Conservation (phyloP, 2,329 filamentous ascomycete species). For the Stachybotrys elegans region DNA sequence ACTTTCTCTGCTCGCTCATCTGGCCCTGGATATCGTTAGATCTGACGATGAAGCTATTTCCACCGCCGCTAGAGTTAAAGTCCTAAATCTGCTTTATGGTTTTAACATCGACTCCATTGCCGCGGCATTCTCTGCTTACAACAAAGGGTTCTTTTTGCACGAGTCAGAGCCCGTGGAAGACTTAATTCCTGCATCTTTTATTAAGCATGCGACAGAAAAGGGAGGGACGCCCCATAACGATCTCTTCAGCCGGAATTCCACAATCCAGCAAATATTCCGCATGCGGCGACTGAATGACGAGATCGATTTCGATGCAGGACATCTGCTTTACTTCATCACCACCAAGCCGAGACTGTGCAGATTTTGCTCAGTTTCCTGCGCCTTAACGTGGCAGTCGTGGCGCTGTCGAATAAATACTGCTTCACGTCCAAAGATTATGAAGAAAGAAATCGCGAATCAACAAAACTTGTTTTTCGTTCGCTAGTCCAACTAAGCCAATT, state of each 20-base stretch:
- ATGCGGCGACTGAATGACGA: background rate
- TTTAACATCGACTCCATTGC: background rate
- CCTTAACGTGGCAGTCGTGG: background rate
- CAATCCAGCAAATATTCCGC: background rate
- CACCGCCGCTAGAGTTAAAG: constrained; percentile 1
- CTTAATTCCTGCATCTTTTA: background rate
- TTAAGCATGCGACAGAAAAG: background rate
- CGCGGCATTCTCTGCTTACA: background rate
- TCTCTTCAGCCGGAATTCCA: constrained; percentile 1
- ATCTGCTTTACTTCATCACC: background rate
- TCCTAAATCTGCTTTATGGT: constrained; percentile 1
- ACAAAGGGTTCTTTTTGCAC: background rate
- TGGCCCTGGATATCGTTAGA: constrained; percentile 1
- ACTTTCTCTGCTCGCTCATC: background rate
- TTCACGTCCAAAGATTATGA: background rate
- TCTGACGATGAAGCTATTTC: constrained; percentile 1
- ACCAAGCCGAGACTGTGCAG: constrained; percentile 1
- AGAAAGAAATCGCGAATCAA: background rate
- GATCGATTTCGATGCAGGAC: constrained; percentile 1
- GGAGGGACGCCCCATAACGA: background rate
- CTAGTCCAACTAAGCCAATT: background rate
- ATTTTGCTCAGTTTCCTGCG: background rate
- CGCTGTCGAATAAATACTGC: background rate
- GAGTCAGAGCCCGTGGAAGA: background rate
- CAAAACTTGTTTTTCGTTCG: constrained; percentile 1